Conservation (phyloP, 352 stramenopile genomes). For the Phytophthora hybrid region DNA sequence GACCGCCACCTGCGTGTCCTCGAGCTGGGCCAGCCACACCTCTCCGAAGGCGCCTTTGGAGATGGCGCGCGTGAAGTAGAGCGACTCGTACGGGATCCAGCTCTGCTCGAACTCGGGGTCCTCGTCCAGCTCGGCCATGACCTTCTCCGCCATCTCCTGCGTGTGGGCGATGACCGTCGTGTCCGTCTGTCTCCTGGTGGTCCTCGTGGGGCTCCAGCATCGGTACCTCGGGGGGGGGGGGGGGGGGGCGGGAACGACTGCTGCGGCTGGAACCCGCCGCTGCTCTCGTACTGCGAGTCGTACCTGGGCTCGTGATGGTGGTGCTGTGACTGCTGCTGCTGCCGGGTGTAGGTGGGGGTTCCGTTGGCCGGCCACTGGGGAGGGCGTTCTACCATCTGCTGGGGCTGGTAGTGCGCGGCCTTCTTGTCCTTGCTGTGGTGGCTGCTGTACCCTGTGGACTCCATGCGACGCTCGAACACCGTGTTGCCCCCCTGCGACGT, state of each 20-base stretch:
- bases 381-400: conserved; percentile 29
- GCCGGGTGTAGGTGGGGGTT: conserved; percentile 38
- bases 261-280: conserved; percentile 17
- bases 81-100: conserved; percentile 71
- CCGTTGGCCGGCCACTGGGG: conserved; percentile 39
- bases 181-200: conserved; percentile 29
- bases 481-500: conserved; percentile 25
- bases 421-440: conserved; percentile 30
- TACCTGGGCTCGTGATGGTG: conserved; percentile 17
- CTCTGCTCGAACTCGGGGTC: conserved; percentile 60
- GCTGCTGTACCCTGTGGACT: conserved; percentile 34
- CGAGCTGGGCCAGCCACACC: conserved; percentile 83
- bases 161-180: conserved; percentile 38
- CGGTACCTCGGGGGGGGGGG: conserved; percentile 33
- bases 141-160: conserved; percentile 53
- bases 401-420: neutral
- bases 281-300: conserved; percentile 27
- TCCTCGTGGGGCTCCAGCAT: conserved; percentile 39
- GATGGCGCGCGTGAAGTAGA: conserved; percentile 82
- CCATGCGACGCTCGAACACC: conserved; percentile 27
- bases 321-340: conserved; percentile 24
- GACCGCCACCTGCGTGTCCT: conserved; percentile 81
- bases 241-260: conserved; percentile 36
- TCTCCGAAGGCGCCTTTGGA: conserved; percentile 84
- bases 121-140: conserved; percentile 70